Conservation (phyloP, 169 alveolate species). For the Plasmodium malariae region DNA sequence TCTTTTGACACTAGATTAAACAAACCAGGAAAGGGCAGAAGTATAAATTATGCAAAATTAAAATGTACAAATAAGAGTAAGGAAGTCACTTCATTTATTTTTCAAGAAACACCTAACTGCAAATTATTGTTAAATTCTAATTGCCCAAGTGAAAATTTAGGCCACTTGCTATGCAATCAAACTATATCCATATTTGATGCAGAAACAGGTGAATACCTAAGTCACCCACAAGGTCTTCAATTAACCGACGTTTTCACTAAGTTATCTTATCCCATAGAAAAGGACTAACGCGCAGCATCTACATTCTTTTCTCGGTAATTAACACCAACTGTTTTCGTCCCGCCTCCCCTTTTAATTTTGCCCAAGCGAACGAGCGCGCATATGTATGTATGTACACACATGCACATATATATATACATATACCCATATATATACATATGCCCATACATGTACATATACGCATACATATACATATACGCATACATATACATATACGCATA, state of each 20-base stretch:
- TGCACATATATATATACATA: neutral
- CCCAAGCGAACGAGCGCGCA: too few relatives aligned
- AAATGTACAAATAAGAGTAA: constrained; percentile 57
- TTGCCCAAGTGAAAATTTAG: constrained; percentile 71
- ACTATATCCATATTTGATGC: constrained; percentile 70
- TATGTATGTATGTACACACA: too few relatives aligned
- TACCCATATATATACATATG: too few relatives aligned
- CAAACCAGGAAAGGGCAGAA: constrained; percentile 77
- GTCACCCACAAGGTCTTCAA: constrained; percentile 73
- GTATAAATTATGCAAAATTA: constrained; percentile 61
- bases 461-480: too few relatives aligned
- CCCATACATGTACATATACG: neutral
- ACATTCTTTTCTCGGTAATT: too few relatives aligned
- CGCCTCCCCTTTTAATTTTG: too few relatives aligned
- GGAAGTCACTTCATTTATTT: constrained; percentile 58
- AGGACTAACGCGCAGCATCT: too few relatives aligned
- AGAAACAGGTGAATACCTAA: constrained; percentile 72
- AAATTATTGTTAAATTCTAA: constrained; percentile 52
- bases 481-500: too few relatives aligned
- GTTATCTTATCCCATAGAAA: constrained; percentile 58
- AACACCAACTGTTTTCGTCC: too few relatives aligned
- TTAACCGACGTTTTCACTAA: constrained; percentile 43
- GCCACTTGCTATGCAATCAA: constrained; percentile 53
- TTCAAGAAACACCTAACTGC: constrained; percentile 44
- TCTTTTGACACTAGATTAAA: constrained; percentile 82